These are phyloP conservation scores for Penicillium ochrochloron DNA, from an alignment of 495 filamentous ascomycete genomes.

Conservation along the genomic window DNA sequence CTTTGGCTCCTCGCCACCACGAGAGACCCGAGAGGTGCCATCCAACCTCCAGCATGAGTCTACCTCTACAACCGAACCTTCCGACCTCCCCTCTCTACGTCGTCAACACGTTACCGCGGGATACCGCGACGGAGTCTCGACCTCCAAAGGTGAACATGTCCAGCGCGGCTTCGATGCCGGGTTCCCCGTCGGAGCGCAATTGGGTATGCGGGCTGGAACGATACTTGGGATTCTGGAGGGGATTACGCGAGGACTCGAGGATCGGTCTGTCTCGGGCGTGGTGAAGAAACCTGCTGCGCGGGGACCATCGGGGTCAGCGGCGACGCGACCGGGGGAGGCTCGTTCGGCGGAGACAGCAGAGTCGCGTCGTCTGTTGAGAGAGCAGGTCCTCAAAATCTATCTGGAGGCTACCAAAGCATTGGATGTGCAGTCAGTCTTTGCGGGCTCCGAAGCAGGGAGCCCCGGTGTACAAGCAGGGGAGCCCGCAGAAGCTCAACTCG, in stretches of 20 bases:
- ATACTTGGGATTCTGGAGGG: conserved; percentile 76
- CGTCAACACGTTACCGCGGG: conserved; percentile 80
- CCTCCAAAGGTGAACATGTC: conserved; percentile 68
- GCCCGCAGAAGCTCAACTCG: conserved; percentile 32
- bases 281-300: conserved; percentile 37
- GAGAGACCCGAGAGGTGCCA: not conserved
- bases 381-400: conserved; percentile 48
- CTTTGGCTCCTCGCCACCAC: conserved; percentile 51
- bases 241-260: conserved; percentile 48
- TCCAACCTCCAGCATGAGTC: not conserved
- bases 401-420: conserved; percentile 63
- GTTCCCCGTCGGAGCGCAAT: conserved; percentile 74
- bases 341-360: conserved; percentile 25
- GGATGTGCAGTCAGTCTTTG: conserved; percentile 65
- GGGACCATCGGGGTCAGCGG: conserved; percentile 6
- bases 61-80: conserved; percentile 46
- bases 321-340: conserved; percentile 14
- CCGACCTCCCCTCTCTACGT: conserved; percentile 76
- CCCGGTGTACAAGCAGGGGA: conserved; percentile 37
- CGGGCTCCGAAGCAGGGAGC: conserved; percentile 41
- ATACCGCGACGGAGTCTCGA: conserved; percentile 83
- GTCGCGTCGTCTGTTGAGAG: conserved; percentile 31
- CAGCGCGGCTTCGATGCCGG: conserved; percentile 91
- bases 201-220: conserved; percentile 73
- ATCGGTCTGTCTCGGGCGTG: conserved; percentile 29